Base-by-base conservation (phyloP, 352 stramenopile species). In the Pythium myriotylum region DNA sequence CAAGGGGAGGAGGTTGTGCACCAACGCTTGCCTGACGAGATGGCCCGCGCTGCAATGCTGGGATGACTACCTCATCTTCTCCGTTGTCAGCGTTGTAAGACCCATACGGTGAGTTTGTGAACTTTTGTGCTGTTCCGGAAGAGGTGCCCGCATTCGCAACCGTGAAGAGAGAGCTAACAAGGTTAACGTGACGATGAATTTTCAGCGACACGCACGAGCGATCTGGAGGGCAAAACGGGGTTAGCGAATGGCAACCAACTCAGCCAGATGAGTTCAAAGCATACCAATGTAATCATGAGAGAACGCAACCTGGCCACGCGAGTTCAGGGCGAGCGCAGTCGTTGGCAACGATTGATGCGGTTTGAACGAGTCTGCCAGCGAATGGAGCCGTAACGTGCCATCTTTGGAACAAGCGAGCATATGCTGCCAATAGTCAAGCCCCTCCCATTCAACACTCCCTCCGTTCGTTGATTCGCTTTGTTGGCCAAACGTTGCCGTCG, bases 351-450 rank as follows among this genome's bases (percentile, higher is more conserved):
- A 88, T 48, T 92, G 81, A 40, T 95, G 84, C 1, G 81, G 84
- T 51, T 95, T 95, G 50, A 93, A 86, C 2, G 83, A 80, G 40
- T 95, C 79, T 0, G 86, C 82, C 22, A 96, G 84, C 2, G 87
- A 92, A 58, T 96, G 87, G 0, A 96, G 77, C 59, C 92, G 93
- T 0, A 96, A 65, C 3, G 87, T 96, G 0, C 85, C 86, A 54
- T 96, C 87, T 55, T 96, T 96, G 0, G 85, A 94, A 48, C 87
- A 96, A 3, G 85, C 84, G 22, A 96, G 70, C 81, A 95, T 92
- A 57, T 95, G 86, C 51, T 95, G 86, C 86, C 86, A 95, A 54
- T 86, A 93, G 17, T 87, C 70, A 19, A 87, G 82, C 2, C 86
- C 84, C 59, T 92, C 83, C 71, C 74, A 88, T 23, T 94, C 86